Evolutionary conservation across 805 yeast species (phyloP), one percentile per base, ranked within the genome.

Genomic region (Candida vartiovaarae): DNA sequence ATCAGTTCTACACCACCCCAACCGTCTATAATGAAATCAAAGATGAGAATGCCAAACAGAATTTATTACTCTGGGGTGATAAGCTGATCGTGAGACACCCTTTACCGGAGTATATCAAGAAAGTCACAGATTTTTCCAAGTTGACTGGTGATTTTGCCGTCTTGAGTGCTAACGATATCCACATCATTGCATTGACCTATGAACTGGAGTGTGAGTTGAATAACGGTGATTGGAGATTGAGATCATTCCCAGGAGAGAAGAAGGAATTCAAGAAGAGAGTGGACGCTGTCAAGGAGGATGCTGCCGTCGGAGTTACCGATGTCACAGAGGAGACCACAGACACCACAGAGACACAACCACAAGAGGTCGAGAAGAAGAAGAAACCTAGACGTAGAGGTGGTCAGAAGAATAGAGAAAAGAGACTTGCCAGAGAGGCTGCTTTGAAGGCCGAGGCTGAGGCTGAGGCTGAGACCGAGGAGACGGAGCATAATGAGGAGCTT

Each of bases 81-180:
- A 63, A 66, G 10, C 67, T 93, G 41, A 66, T 68, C 44, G 68
- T 84, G 11, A 76, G 89, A 64, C 97, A 90, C 53, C 99, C 99
- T 3, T 76, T 71, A 43, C 67, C 76, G 5, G 78, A 65, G 32
- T 74, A 74, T 32, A 74, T 91, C 33, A 76, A 76, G 47, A 75
- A 73, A 47, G 95, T 89, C 8, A 67, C 75, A 5, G 79, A 74
- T 4, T 91, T 93, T 66, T 82, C 98, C 9, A 82, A 76, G 56
- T 67, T 84, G 39, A 90, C 98, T 1, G 99, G 99, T 61, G 99
- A 93, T 68, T 84, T 71, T 51, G 68, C 84, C 4, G 99, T 91
- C 4, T 72, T 93, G 44, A 86, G 96, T 52, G 76, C 81, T 33
- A 90, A 95, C 51, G 99, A 93, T 82, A 68, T 93, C 32, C 96